phyloP scores from a whole-genome alignment of 768 basidiomycete genomes.

The Udeniomyces megalosporus region DNA sequence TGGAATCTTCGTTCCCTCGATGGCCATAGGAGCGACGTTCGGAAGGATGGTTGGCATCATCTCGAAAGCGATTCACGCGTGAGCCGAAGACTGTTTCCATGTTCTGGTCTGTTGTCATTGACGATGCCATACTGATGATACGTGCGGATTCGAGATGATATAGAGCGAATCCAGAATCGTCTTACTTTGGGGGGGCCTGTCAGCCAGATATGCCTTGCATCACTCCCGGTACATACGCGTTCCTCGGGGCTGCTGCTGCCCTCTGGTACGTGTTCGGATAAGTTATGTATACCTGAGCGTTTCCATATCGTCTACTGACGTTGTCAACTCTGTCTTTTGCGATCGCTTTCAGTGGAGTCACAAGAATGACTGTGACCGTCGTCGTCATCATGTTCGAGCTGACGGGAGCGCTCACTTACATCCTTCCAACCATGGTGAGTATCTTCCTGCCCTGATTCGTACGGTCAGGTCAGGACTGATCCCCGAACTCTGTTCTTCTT shows the following conservation, averaged over 20 bases:
- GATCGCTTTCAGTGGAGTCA: slow-evolving; percentile 53
- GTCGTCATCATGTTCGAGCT: slow-evolving; percentile 99
- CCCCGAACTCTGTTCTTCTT: too few relatives aligned
- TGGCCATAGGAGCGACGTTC: slow-evolving; percentile 96
- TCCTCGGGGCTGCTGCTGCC: slow-evolving; percentile 89
- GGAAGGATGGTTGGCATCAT: slow-evolving; percentile 94
- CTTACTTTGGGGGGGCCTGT: slow-evolving; percentile 69
- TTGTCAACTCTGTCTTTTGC: background rate
- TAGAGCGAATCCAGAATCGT: slow-evolving; percentile 68
- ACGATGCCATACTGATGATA: too few relatives aligned
- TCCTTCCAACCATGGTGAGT: slow-evolving; percentile 87
- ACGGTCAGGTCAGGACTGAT: too few relatives aligned
- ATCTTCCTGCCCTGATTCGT: too few relatives aligned
- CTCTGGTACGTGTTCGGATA: slow-evolving; percentile 70
- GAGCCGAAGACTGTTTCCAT: too few relatives aligned
- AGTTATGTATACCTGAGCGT: too few relatives aligned
- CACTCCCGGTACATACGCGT: slow-evolving; percentile 95
- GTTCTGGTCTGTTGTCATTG: too few relatives aligned
- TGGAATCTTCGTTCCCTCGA: slow-evolving; percentile 96
- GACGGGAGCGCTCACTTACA: slow-evolving; percentile 91
- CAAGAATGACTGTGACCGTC: slow-evolving; percentile 91
- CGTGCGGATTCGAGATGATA: too few relatives aligned
- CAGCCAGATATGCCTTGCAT: slow-evolving; percentile 87
- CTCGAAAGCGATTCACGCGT: slow-evolving; percentile 83
- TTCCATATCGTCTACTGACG: background rate